Conservation (phyloP, 768 basidiomycete species). For the Leccinum boreale region DNA sequence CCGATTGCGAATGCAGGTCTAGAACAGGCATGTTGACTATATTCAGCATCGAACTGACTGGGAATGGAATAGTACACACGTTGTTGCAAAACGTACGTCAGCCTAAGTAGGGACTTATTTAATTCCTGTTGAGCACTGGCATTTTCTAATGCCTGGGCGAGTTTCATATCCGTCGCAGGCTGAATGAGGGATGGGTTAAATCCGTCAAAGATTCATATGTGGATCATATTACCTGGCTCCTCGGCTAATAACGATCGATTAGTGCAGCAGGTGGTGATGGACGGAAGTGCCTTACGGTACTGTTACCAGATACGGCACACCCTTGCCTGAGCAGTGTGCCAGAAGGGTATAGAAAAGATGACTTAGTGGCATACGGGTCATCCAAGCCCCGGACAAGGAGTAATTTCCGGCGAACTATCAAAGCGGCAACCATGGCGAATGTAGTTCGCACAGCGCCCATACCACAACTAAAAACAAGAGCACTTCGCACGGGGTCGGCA, state of each 20-base stretch:
- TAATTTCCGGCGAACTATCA: conserved; percentile 79
- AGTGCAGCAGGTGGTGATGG: background rate
- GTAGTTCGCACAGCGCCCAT: conserved; percentile 97
- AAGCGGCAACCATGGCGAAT: conserved; percentile 95
- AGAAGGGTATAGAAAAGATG: conserved; percentile 13
- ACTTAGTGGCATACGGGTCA: conserved; percentile 70
- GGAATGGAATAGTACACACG: conserved; percentile 38
- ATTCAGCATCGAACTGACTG: background rate
- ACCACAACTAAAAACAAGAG: conserved; percentile 92
- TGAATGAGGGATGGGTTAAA: conserved; percentile 14
- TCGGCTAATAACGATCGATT: conserved; percentile 18
- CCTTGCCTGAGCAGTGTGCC: conserved; percentile 12
- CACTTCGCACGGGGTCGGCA: conserved; percentile 76
- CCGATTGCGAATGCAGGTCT: conserved; percentile 77
- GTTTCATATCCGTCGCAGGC: conserved; percentile 52
- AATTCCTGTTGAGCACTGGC: conserved; percentile 78
- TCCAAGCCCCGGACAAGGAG: conserved; percentile 56
- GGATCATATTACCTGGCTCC: conserved; percentile 26
- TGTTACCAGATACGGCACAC: conserved; percentile 37
- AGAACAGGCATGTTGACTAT: background rate
- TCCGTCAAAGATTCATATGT: background rate
- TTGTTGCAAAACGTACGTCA: conserved; percentile 81
- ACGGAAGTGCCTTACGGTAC: conserved; percentile 40
- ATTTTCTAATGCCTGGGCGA: conserved; percentile 66
- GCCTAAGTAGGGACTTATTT: conserved; percentile 67